These are phyloP conservation scores for Anthracocystis setariae DNA, from an alignment of 1,284 basidiomycete species.

Conservation along the genomic window DNA sequence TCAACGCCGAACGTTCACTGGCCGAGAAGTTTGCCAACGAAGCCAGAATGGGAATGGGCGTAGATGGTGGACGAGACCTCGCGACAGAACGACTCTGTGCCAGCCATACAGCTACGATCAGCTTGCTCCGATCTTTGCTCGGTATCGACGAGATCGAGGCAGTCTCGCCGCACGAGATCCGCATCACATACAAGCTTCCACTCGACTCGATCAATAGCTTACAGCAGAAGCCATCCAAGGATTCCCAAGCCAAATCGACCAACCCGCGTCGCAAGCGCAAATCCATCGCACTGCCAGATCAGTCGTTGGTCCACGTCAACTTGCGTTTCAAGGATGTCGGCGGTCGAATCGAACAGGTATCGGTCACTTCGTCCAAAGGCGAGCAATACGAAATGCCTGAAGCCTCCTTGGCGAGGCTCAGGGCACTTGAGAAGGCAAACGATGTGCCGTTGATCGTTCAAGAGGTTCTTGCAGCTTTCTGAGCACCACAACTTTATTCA, in stretches of 20 bases:
- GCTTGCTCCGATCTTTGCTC: slow-evolving; percentile 39
- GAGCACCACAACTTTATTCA: not conserved
- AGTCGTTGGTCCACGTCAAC: slow-evolving; percentile 37
- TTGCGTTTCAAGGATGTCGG: slow-evolving; percentile 49
- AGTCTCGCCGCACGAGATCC: slow-evolving; percentile 30
- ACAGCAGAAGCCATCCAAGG: slow-evolving; percentile 18
- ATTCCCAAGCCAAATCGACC: slow-evolving; percentile 9
- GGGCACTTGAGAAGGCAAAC: slow-evolving; percentile 46
- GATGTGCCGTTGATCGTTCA: slow-evolving; percentile 51
- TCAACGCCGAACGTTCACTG: slow-evolving; percentile 55
- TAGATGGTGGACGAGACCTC: slow-evolving; percentile 55
- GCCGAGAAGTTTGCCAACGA: slow-evolving; percentile 61
- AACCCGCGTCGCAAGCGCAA: slow-evolving; percentile 39
- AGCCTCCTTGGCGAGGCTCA: slow-evolving; percentile 36
- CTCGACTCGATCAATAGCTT: slow-evolving; percentile 26
- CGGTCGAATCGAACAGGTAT: slow-evolving; percentile 44
- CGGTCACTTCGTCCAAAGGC: slow-evolving; percentile 40
- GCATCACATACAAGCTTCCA: slow-evolving; percentile 46
- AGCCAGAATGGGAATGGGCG: slow-evolving; percentile 56
- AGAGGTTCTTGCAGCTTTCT: slow-evolving; percentile 46
- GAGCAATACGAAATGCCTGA: slow-evolving; percentile 51
- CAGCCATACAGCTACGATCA: slow-evolving; percentile 44
- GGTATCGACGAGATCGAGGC: slow-evolving; percentile 49
- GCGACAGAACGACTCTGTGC: slow-evolving; percentile 57
- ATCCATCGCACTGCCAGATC: slow-evolving; percentile 37